Percentiles rank a stretch among this genome's conserved stretches.
These are phyloP conservation scores for Asclepias syriaca DNA, from an alignment of 257 asterid genomes.

Conservation along the genomic window DNA sequence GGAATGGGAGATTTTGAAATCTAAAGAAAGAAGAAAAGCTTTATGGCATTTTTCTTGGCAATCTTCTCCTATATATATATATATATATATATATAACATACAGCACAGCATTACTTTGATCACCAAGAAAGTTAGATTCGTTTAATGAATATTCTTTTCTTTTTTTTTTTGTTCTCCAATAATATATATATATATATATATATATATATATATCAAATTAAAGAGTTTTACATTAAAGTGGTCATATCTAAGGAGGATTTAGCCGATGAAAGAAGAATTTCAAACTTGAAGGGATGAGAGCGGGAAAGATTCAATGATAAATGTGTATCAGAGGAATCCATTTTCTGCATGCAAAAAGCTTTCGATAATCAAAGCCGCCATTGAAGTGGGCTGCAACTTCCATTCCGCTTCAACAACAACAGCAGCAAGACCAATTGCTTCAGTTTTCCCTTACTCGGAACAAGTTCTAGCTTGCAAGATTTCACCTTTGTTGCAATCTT, in stretches of 20 bases:
- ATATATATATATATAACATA: too few species aligned
- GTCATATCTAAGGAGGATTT: not conserved
- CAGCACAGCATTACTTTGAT: too few species aligned
- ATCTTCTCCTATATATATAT: not conserved
- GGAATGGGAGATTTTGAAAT: too few species aligned
- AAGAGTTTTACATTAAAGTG: too few species aligned
- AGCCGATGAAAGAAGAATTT: not conserved
- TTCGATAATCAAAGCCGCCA: not conserved
- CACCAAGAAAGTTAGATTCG: too few species aligned
- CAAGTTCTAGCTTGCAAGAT: constrained; percentile 60
- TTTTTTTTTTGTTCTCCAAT: too few species aligned
- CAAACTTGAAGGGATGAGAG: not conserved
- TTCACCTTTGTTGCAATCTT: constrained; percentile 46
- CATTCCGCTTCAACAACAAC: constrained; percentile 5
- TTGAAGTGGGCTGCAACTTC: not conserved
- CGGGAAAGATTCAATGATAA: not conserved
- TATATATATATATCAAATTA: too few species aligned
- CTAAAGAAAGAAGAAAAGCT: not conserved
- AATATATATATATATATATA: too few species aligned
- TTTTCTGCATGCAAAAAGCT: not conserved
- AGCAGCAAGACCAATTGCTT: constrained; percentile 1
- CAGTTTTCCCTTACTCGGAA: constrained; percentile 21
- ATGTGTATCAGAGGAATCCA: constrained; percentile 14
- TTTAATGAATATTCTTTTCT: too few species aligned
- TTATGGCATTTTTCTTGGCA: not conserved